These are phyloP conservation scores for Mortierella polycephala DNA, from an alignment of 371 early-diverging fungal genomes.

Conservation along the genomic window DNA sequence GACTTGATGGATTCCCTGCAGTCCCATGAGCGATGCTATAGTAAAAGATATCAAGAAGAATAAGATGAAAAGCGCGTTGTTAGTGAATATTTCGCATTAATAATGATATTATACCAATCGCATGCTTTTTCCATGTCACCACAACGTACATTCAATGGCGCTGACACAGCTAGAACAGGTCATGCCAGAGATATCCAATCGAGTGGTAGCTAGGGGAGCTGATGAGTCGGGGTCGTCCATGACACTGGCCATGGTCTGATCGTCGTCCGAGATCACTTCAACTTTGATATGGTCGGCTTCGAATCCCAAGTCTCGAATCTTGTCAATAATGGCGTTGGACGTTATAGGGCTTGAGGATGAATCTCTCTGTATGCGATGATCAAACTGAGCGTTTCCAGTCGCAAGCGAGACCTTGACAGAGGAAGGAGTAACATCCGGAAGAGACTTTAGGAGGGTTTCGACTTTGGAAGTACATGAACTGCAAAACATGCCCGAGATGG, in stretches of 20 bases:
- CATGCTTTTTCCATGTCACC: slow-evolving; percentile 22
- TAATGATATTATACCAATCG: not conserved
- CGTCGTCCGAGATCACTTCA: slow-evolving; percentile 26
- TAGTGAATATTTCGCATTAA: not conserved
- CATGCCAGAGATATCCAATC: slow-evolving; percentile 78
- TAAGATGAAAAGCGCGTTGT: not conserved
- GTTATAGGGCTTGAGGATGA: slow-evolving; percentile 15
- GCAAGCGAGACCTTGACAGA: slow-evolving; percentile 60
- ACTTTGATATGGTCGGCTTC: slow-evolving; percentile 65
- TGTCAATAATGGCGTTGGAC: slow-evolving; percentile 57
- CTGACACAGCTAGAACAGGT: slow-evolving; percentile 87
- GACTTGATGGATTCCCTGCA: slow-evolving; percentile 67
- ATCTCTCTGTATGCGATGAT: slow-evolving; percentile 34
- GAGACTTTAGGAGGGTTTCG: slow-evolving; percentile 53
- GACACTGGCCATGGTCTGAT: slow-evolving; percentile 20
- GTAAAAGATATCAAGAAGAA: not conserved
- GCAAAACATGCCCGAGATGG: slow-evolving; percentile 77
- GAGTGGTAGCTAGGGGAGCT: slow-evolving; percentile 45
- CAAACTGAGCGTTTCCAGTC: slow-evolving; percentile 60
- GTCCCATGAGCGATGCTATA: slow-evolving; percentile 55
- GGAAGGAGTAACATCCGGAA: slow-evolving; percentile 54
- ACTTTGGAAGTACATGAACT: slow-evolving; percentile 70
- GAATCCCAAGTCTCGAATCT: slow-evolving; percentile 62
- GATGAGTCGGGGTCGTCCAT: slow-evolving; percentile 18
- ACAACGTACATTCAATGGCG: slow-evolving; percentile 72